Percentiles rank a stretch among this genome's conserved stretches.
phyloP scores from a whole-genome alignment of 352 stramenopile genomes.

The Globisporangium paddicum region DNA sequence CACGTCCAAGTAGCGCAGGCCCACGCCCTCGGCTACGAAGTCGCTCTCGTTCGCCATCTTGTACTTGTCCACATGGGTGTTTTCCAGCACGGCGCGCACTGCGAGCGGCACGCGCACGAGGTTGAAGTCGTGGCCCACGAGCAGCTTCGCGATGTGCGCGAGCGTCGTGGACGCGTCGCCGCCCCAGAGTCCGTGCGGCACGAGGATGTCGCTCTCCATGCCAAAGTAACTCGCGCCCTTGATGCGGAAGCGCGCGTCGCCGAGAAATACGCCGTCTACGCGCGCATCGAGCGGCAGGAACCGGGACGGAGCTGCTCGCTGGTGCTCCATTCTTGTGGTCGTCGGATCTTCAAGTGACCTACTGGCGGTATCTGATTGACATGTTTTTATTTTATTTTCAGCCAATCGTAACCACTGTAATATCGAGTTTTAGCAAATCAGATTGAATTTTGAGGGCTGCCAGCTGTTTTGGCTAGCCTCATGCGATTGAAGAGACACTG shows the following conservation, averaged over 20 bases:
- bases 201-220: slow-evolving; percentile 56
- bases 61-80: slow-evolving; percentile 26
- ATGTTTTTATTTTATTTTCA: background rate
- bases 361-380: too few relatives aligned
- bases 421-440: background rate
- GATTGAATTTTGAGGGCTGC: background rate
- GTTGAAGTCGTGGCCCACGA: slow-evolving; percentile 44
- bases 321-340: too few relatives aligned
- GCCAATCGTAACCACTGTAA: background rate
- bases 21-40: slow-evolving; percentile 18
- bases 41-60: slow-evolving; percentile 41
- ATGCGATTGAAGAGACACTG: background rate
- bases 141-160: slow-evolving; percentile 24
- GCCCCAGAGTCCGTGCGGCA: slow-evolving; percentile 57
- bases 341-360: too few relatives aligned
- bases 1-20: slow-evolving; percentile 47
- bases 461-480: background rate
- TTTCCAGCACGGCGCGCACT: slow-evolving; percentile 34
- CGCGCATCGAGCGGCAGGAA: slow-evolving; percentile 23
- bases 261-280: slow-evolving; percentile 29
- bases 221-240: slow-evolving; percentile 64
- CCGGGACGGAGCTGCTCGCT: background rate
- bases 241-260: slow-evolving; percentile 30
- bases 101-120: slow-evolving; percentile 45
- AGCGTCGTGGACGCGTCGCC: slow-evolving; percentile 46